These are phyloP conservation scores for Nicotiana undulata DNA, from an alignment of 257 asterid genomes.

Conservation along the genomic window DNA sequence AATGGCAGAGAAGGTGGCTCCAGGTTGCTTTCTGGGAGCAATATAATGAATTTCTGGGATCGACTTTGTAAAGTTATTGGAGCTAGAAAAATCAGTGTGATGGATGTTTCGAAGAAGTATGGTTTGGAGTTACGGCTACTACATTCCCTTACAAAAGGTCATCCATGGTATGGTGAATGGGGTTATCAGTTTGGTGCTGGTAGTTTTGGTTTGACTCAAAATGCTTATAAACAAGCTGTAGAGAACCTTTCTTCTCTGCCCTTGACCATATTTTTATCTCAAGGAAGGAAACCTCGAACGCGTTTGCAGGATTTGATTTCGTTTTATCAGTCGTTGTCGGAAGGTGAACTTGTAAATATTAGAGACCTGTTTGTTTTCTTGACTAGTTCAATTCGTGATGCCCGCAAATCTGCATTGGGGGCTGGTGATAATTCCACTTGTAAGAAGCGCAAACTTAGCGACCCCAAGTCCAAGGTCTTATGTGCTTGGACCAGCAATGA, in stretches of 20 bases:
- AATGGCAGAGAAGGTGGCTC: constrained; percentile 99
- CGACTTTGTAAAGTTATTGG: constrained; percentile 73
- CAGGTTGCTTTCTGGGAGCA: constrained; percentile 65
- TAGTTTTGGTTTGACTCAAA: constrained; percentile 58
- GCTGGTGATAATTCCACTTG: constrained; percentile 25
- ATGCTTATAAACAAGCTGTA: constrained; percentile 53
- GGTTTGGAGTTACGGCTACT: constrained; percentile 81
- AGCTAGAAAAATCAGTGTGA: constrained; percentile 86
- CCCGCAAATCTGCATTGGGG: constrained; percentile 22
- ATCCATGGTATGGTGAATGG: constrained; percentile 97
- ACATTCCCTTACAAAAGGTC: constrained; percentile 72
- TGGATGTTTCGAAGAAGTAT: constrained; percentile 92
- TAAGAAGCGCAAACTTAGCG: constrained; percentile 46
- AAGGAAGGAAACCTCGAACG: constrained; percentile 73
- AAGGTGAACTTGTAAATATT: constrained; percentile 59
- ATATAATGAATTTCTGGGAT: constrained; percentile 88
- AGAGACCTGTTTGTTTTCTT: constrained; percentile 69
- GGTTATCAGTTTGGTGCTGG: constrained; percentile 92
- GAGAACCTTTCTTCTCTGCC: constrained; percentile 55
- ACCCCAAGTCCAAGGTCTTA: constrained; percentile 48
- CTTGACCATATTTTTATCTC: constrained; percentile 52
- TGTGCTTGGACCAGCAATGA: constrained; percentile 69
- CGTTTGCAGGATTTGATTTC: constrained; percentile 71
- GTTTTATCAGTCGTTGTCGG: constrained; percentile 80
- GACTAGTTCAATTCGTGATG: constrained; percentile 55